Base-by-base conservation (phyloP, 805 yeast genomes). In the Wickerhamiella kazuoi region DNA sequence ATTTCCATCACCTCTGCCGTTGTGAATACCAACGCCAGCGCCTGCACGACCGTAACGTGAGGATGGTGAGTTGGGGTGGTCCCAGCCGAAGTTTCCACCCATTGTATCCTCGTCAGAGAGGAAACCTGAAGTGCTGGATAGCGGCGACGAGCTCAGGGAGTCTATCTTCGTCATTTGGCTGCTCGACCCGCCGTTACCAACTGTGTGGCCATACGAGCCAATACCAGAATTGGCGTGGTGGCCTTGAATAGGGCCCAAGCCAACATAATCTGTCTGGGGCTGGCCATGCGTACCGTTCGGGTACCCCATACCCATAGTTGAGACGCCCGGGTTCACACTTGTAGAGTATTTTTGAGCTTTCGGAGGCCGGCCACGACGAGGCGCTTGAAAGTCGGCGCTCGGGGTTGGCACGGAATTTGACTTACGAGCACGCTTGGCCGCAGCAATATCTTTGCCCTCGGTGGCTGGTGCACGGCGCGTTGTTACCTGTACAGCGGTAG, bases 391-490 rank as follows among this genome's bases (percentile, higher is more conserved):
- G 9, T 23, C 26, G 9, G 6, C 26, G 26, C 9, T 11, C 6
- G 26, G 11, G 26, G 39, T 30, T 18, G 41, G 44, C 26, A 37
- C 44, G 9, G 40, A 28, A 3, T 37, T 30, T 33, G 44, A 9
- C 45, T 42, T 31, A 43, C 53, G 34, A 41, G 48, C 46, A 26
- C 44, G 37, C 35, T 41, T 41, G 6, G 26, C 26, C n/a, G 42
- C 38, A 1, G 46, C 43, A 11, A 44, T 51, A 19, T 41, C 48
- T 42, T 40, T 48, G 23, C 37, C 31, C 7, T 38, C 39, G 78
- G 48, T 75, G 17, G 78, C 47, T 47, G 51, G 21, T 43, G 44
- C 38, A 4, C 26, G 24, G 13, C 26, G 19, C 13, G 8, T 21
- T 4, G 35, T 4, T 24, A 21, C 15, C 17, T 13, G 19, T 18